These are phyloP conservation scores for Stramenopiles sp. DNA, from an alignment of 352 stramenopile species.

Conservation along the genomic window DNA sequence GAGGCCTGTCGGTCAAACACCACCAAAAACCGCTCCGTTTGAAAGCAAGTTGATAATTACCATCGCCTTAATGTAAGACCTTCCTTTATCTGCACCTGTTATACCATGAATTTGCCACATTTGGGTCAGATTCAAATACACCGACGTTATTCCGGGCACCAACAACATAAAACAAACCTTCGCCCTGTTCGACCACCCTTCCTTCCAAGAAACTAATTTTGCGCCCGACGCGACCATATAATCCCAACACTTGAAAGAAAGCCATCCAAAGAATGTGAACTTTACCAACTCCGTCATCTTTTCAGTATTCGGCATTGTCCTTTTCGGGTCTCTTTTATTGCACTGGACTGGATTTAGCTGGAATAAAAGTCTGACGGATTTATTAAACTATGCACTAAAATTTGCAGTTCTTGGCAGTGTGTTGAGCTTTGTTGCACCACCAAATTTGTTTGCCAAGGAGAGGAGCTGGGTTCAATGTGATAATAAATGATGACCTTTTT, in stretches of 20 bases:
- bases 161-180: neutral
- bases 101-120: slow-evolving; percentile 9
- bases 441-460: too few species aligned
- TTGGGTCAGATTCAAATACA: slow-evolving; percentile 11
- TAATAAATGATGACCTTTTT: too few species aligned
- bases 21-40: neutral
- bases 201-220: neutral
- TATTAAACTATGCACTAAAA: too few species aligned
- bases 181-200: neutral
- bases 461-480: too few species aligned
- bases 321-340: too few species aligned
- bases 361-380: too few species aligned
- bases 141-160: neutral
- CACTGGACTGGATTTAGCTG: too few species aligned
- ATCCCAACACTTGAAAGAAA: slow-evolving; percentile 6
- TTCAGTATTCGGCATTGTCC: too few species aligned
- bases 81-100: neutral
- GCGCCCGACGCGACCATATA: neutral
- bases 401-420: too few species aligned
- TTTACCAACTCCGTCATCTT: neutral
- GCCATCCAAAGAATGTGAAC: neutral
- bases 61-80: neutral
- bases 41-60: neutral
- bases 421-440: too few species aligned
- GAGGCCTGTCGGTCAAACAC: too few species aligned